phyloP scores from a whole-genome alignment of 805 yeast genomes.

The Nakazawaea ambrosiae region DNA sequence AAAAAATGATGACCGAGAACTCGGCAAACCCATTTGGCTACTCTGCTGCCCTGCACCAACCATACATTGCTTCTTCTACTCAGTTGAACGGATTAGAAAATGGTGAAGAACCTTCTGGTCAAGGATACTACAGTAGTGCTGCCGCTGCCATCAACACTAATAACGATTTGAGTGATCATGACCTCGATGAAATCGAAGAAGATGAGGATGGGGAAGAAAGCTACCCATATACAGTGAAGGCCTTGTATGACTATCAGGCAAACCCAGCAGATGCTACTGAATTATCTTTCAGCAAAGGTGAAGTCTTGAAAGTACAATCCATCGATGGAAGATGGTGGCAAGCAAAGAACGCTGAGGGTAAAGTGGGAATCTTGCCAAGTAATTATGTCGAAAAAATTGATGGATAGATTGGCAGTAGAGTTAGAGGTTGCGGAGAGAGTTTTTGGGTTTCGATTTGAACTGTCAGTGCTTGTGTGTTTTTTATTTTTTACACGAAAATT shows the following conservation, averaged over 20 bases:
- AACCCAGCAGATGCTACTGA: slow-evolving; percentile 92
- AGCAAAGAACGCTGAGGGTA: slow-evolving; percentile 83
- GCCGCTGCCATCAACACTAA: slow-evolving; percentile 11
- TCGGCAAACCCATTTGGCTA: slow-evolving; percentile 18
- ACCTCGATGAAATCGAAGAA: slow-evolving; percentile 1
- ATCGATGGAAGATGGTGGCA: slow-evolving; percentile 99
- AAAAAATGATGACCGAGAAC: slow-evolving; percentile 20
- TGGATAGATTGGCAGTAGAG: too few relatives aligned
- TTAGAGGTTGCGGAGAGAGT: too few relatives aligned
- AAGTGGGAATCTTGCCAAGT: slow-evolving; percentile 93
- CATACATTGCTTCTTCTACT: slow-evolving; percentile 32
- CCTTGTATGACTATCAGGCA: slow-evolving; percentile 81
- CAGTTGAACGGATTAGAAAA: slow-evolving; percentile 59
- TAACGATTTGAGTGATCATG: slow-evolving; percentile 12
- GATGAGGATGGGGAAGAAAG: slow-evolving; percentile 24
- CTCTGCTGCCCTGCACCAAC: slow-evolving; percentile 10
- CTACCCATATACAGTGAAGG: slow-evolving; percentile 81
- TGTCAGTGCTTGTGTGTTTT: too few relatives aligned
- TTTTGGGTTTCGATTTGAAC: too few relatives aligned
- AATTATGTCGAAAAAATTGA: slow-evolving; percentile 79
- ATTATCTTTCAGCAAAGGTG: slow-evolving; percentile 84
- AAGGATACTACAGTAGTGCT: slow-evolving; percentile 15
- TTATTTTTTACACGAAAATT: too few relatives aligned
- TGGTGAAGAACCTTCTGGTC: slow-evolving; percentile 23
- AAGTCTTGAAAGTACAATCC: slow-evolving; percentile 84